Evolutionary conservation across 129 eudicot species (phyloP), one percentile per base, ranked within the genome.

Genomic region (Apium graveolens): DNA sequence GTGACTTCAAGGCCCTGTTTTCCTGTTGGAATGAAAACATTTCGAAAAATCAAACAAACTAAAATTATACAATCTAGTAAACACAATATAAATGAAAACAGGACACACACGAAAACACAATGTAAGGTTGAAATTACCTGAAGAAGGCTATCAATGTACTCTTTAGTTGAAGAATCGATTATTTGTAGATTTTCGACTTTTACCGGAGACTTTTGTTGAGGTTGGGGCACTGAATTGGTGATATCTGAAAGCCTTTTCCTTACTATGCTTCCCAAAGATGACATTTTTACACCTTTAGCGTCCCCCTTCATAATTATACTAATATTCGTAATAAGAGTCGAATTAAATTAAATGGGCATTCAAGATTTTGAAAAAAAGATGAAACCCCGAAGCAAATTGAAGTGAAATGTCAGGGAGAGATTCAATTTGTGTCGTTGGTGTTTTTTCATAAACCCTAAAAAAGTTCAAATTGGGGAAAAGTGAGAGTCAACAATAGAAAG

Each of bases 231-330:
- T 39, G 83, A 79, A 80, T 92, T 92, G 32, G 97, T 90, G 41
- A 92, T 88, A 66, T 92, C 97, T 9, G 97, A 88, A 24, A 92
- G 88, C 84, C 85, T 84, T 87, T 86, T 90, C 79, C 87, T 85
- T 66, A 88, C 83, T 39, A 86, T 82, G 55, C 72, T 88, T 44
- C 93, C 97, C 35, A 92, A 85, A 55, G 91, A 88, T 60, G 96
- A 85, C 46, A 86, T 88, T 86, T 83, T 90, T 35, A 85, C 88
- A 90, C 88, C 88, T 81, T 60, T 88, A 66, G 29, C 11, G 29
- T 55, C 65, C 12, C 29, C 65, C 29, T 55, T 55, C 65, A 55
- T 55, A 24, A 55, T 55, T 55, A 3, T 55, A 24, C 13, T 12
- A 11, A 55, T 55, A 21, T 55, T 7, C 65, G 4, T 29, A 6